Percentiles rank a stretch among this genome's conserved stretches.
These are phyloP conservation scores for Trichoderma asperellum DNA, from an alignment of 2,329 filamentous ascomycete genomes.

Conservation along the genomic window DNA sequence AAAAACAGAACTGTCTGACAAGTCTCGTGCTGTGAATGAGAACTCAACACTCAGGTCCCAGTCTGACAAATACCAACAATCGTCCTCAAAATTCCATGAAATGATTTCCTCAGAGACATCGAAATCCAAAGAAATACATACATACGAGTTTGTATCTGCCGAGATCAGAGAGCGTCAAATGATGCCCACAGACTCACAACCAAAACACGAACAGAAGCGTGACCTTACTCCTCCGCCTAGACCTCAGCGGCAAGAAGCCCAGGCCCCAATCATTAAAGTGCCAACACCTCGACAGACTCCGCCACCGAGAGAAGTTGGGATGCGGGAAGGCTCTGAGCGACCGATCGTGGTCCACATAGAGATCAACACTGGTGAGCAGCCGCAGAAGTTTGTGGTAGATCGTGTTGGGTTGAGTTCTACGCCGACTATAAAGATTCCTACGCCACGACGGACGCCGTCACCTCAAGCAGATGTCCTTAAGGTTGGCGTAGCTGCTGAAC, in stretches of 20 bases:
- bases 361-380: constrained; percentile 17
- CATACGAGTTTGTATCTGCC: neutral
- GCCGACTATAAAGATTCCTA: constrained; percentile 24
- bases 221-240: constrained; percentile 1
- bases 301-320: constrained; percentile 34
- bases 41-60: neutral
- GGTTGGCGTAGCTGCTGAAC: neutral
- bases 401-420: constrained; percentile 17
- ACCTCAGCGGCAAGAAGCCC: constrained; percentile 14
- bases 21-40: neutral
- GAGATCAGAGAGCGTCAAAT: constrained; percentile 23
- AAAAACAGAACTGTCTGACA: neutral
- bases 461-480: neutral
- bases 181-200: constrained; percentile 26
- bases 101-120: neutral
- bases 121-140: neutral
- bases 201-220: constrained; percentile 2
- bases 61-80: neutral
- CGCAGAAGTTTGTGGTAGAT: constrained; percentile 22
- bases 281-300: constrained; percentile 44
- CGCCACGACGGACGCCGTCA: constrained; percentile 28
- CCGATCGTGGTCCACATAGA: constrained; percentile 17
- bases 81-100: neutral
- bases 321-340: constrained; percentile 11
- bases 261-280: constrained; percentile 44